These are phyloP conservation scores for Chlorella variabilis DNA, from an alignment of 163 green algal genomes.

Conservation along the genomic window DNA sequence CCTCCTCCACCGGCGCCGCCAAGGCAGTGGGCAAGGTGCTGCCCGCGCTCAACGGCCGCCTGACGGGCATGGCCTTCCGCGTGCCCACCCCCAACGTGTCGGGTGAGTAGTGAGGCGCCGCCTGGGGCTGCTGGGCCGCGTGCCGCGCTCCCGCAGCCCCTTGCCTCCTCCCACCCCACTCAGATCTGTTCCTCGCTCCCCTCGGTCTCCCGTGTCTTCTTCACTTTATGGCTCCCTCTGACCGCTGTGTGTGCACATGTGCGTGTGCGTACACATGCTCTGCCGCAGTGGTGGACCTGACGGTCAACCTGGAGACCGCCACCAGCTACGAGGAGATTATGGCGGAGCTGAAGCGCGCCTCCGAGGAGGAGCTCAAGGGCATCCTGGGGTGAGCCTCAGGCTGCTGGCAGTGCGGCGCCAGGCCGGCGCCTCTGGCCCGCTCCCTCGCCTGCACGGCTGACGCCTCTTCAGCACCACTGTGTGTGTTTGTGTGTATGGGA, in stretches of 20 bases:
- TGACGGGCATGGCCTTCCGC: conserved; percentile 98
- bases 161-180: too few species aligned
- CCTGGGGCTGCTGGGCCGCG: neutral
- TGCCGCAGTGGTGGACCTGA: conserved; percentile 93
- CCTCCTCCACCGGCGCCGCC: conserved; percentile 93
- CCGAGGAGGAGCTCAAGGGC: conserved; percentile 76
- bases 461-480: too few species aligned
- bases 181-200: too few species aligned
- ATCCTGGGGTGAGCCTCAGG: conserved; percentile 55
- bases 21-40: conserved; percentile 93
- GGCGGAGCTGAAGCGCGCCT: conserved; percentile 80
- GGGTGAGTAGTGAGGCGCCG: neutral
- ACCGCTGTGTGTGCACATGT: too few species aligned
- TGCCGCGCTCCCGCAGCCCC: too few species aligned
- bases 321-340: conserved; percentile 97
- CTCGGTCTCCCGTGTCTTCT: too few species aligned
- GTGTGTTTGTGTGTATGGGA: too few species aligned
- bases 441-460: too few species aligned
- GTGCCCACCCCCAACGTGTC: conserved; percentile 92
- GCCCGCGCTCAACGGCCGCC: conserved; percentile 94
- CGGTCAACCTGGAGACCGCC: conserved; percentile 82
- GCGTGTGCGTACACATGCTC: too few species aligned
- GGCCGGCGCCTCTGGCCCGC: too few species aligned
- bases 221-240: too few species aligned
- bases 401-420: too few species aligned